Evolutionary conservation across 352 stramenopile genomes (phyloP).

Genomic region (Phytophthora europaea): DNA sequence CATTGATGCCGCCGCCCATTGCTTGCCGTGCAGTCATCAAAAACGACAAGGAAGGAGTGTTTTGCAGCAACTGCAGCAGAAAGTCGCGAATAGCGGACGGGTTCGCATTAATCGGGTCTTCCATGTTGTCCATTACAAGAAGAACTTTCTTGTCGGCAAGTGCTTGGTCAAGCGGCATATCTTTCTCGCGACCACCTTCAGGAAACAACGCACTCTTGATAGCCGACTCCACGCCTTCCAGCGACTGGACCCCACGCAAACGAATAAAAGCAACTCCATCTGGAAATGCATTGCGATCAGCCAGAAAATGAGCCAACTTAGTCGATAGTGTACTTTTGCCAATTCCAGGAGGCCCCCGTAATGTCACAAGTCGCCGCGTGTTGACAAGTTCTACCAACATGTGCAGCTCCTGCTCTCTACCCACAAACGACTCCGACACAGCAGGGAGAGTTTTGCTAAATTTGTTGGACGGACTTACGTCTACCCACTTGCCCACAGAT

Average conservation of each 20-base stretch:
- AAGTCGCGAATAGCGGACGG: constrained; percentile 67
- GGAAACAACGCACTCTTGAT: constrained; percentile 77
- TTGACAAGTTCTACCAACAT: constrained; percentile 70
- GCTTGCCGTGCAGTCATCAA: constrained; percentile 80
- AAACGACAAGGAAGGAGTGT: constrained; percentile 67
- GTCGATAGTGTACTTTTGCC: constrained; percentile 84
- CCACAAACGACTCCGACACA: constrained; percentile 77
- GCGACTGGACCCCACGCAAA: constrained; percentile 69
- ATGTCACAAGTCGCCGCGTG: constrained; percentile 70
- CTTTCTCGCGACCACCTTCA: constrained; percentile 71
- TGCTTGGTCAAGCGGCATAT: constrained; percentile 65
- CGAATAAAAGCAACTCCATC: constrained; percentile 84
- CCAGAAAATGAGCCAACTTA: constrained; percentile 77
- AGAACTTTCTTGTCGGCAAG: constrained; percentile 69
- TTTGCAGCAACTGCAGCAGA: constrained; percentile 72
- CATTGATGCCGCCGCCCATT: constrained; percentile 73
- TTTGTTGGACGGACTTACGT: constrained; percentile 77
- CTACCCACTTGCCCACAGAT: constrained; percentile 77
- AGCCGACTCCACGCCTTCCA: constrained; percentile 79
- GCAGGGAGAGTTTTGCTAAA: constrained; percentile 75
- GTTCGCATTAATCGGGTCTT: constrained; percentile 81
- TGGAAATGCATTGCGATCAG: constrained; percentile 75
- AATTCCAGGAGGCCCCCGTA: constrained; percentile 80
- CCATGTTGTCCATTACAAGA: constrained; percentile 87
- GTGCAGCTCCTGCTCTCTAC: constrained; percentile 79